Percentiles rank a stretch among this genome's conserved stretches.
Conservation (phyloP, 768 basidiomycete genomes). For the Boletus eberwhitei region DNA sequence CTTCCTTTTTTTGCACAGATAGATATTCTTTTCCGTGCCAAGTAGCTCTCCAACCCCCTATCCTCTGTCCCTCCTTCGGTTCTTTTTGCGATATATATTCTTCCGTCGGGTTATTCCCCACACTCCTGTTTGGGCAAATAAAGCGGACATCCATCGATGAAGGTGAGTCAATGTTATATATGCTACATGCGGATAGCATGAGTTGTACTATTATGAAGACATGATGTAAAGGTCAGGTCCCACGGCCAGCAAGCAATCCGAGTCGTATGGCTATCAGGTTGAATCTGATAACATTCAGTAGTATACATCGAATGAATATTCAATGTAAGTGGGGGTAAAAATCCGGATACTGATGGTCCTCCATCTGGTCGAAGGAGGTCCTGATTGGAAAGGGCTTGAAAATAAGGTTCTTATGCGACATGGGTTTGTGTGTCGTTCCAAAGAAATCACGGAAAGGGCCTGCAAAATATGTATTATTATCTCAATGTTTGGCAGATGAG, state of each 20-base stretch:
- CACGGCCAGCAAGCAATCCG: not conserved
- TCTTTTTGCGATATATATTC: not conserved
- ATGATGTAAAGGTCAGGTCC: not conserved
- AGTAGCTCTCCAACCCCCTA: not conserved
- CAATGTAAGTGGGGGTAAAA: not conserved
- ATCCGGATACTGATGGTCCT: not conserved
- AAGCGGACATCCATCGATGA: constrained; percentile 5
- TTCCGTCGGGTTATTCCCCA: not conserved
- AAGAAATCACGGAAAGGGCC: not conserved
- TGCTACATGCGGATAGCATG: not conserved
- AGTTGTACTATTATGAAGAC: not conserved
- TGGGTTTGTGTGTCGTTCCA: not conserved
- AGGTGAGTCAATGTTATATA: not conserved
- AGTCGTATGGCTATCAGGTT: not conserved
- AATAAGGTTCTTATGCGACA: not conserved
- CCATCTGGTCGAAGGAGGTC: not conserved
- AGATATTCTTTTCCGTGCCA: not conserved
- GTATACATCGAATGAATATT: not conserved
- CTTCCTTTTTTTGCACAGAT: not conserved
- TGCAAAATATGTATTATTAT: not conserved
- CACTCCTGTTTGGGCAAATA: not conserved
- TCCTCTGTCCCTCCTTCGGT: not conserved
- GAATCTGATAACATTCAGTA: too few species aligned
- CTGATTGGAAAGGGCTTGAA: not conserved
- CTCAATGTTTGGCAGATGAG: not conserved